Percentiles rank a stretch among this genome's conserved stretches.
phyloP scores from a whole-genome alignment of 805 yeast species.

The Vanderwaltozyma yarrowii region DNA sequence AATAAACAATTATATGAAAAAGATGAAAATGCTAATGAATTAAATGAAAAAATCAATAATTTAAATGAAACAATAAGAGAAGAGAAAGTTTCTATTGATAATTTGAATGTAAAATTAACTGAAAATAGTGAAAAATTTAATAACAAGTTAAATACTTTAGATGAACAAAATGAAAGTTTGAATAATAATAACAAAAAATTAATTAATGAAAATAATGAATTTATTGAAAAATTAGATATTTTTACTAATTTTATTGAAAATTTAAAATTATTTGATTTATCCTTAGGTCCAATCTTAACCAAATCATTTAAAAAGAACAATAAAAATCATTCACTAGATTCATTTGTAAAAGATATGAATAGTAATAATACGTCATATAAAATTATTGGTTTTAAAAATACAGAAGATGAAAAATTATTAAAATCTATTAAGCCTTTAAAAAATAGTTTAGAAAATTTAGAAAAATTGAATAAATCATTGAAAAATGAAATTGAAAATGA shows the following conservation, averaged over 20 bases:
- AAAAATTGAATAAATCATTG: slow-evolving; percentile 2
- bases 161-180: slow-evolving; percentile 1
- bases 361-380: slow-evolving; percentile 2
- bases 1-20: no score
- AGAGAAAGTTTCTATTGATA: neutral
- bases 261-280: slow-evolving; percentile 8
- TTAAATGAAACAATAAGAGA: neutral
- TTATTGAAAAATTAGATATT: neutral
- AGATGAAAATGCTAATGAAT: neutral
- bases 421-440: slow-evolving; percentile 1
- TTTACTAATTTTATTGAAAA: slow-evolving; percentile 6
- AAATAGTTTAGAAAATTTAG: neutral
- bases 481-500: slow-evolving; percentile 8
- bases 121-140: neutral
- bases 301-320: slow-evolving; percentile 1
- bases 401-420: slow-evolving; percentile 4
- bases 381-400: slow-evolving; percentile 10
- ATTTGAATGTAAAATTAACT: neutral
- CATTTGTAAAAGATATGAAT: neutral
- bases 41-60: neutral
- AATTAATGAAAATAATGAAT: neutral
- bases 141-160: neutral
- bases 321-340: neutral
- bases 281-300: slow-evolving; percentile 9
- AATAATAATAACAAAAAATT: neutral